Evolutionary conservation across 1,284 basidiomycete genomes (phyloP).

Genomic region (Ceratobasidium sp.): DNA sequence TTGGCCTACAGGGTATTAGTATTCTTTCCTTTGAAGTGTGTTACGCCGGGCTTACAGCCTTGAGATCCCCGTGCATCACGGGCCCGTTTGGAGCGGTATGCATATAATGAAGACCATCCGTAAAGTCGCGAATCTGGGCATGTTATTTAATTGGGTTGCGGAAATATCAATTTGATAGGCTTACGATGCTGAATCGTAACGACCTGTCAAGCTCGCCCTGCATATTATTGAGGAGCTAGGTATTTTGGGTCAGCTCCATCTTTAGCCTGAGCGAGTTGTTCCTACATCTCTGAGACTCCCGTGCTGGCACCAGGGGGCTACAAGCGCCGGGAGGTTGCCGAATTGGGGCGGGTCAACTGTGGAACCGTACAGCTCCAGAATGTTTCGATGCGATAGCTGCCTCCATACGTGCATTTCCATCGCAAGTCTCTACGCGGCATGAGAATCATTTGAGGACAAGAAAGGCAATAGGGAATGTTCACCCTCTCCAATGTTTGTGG

Average conservation of each 20-base stretch:
- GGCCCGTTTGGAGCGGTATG: constrained; percentile 5
- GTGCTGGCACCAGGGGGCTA: constrained; percentile 9
- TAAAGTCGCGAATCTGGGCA: constrained; percentile 1
- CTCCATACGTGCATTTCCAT: constrained; percentile 11
- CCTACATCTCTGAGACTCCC: constrained; percentile 8
- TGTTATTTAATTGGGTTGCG: too few species aligned
- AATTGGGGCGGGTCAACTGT: not conserved
- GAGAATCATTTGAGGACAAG: not conserved
- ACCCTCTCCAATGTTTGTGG: not conserved
- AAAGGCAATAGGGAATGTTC: not conserved
- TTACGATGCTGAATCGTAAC: not conserved
- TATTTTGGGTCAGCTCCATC: not conserved
- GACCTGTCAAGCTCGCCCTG: not conserved
- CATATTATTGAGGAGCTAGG: not conserved
- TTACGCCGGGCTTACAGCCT: not conserved
- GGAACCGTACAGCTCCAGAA: constrained; percentile 4
- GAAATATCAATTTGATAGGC: not conserved
- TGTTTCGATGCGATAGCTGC: constrained; percentile 1
- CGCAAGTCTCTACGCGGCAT: not conserved
- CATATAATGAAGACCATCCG: constrained; percentile 12
- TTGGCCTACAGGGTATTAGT: not conserved
- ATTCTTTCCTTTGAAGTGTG: too few species aligned
- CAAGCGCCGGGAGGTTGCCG: not conserved
- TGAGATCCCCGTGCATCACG: constrained; percentile 22
- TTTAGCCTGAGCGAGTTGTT: not conserved